Conservation (phyloP, 176 grass and related monocot species). For the Ananas comosus region DNA sequence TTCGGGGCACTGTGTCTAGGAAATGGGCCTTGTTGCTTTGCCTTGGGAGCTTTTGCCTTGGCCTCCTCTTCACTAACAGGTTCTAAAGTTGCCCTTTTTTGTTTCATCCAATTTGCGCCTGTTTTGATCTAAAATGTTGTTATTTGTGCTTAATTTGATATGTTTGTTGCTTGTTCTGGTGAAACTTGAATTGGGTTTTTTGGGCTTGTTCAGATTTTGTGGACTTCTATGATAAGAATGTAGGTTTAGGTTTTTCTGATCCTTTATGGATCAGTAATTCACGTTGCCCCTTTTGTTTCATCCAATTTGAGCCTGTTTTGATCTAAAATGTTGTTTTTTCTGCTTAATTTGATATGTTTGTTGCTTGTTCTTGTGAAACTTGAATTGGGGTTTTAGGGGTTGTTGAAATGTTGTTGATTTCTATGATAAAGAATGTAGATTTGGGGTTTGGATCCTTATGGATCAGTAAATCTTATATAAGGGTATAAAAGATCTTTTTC, state of each 20-base stretch:
- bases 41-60: constrained; percentile 78
- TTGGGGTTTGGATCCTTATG: too few relatives aligned
- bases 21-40: constrained; percentile 75
- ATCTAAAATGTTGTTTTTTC: neutral
- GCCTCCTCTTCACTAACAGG: constrained; percentile 84
- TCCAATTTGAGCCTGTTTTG: neutral
- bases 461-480: too few relatives aligned
- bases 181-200: neutral
- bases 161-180: neutral
- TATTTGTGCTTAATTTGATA: neutral
- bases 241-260: too few relatives aligned
- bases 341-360: neutral
- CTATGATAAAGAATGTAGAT: too few relatives aligned
- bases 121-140: neutral
- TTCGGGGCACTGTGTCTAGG: constrained; percentile 29
- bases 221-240: too few relatives aligned
- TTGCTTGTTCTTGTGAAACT: neutral
- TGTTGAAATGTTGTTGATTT: too few relatives aligned
- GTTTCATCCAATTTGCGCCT: neutral
- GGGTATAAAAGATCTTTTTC: too few relatives aligned
- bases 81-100: constrained; percentile 16
- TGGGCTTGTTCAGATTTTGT: too few relatives aligned
- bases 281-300: constrained; percentile 4
- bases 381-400: neutral
- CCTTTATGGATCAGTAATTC: too few relatives aligned